These are phyloP conservation scores for Curvularia sp. DNA, from an alignment of 2,329 filamentous ascomycete genomes.

Conservation along the genomic window DNA sequence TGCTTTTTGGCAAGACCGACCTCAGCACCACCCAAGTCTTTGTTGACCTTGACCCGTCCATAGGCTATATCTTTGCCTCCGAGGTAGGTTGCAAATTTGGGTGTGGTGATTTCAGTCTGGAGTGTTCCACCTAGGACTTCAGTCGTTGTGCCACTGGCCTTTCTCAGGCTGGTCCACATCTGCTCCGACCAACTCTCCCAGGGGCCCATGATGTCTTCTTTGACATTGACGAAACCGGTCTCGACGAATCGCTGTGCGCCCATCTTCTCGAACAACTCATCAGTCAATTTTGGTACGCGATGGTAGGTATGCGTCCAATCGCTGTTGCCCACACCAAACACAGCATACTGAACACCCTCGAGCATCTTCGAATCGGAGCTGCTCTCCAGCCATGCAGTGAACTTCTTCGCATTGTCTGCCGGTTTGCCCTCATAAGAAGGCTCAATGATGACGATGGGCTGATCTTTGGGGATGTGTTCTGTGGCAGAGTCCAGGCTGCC, in stretches of 20 bases:
- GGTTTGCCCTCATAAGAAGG: conserved; percentile 78
- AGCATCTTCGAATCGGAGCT: conserved; percentile 59
- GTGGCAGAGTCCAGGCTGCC: conserved; percentile 68
- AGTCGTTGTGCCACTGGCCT: conserved; percentile 10
- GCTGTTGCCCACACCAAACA: conserved; percentile 72
- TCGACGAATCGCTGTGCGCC: conserved; percentile 52
- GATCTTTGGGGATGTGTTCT: conserved; percentile 64
- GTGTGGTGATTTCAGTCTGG: conserved; percentile 9
- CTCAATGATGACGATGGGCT: conserved; percentile 71
- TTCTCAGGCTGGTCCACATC: conserved; percentile 12
- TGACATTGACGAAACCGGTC: conserved; percentile 13
- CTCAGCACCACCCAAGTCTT: conserved; percentile 17
- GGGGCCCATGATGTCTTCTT: conserved; percentile 14
- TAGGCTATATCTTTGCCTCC: conserved; percentile 13
- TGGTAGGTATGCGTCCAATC: conserved; percentile 70
- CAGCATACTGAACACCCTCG: conserved; percentile 65
- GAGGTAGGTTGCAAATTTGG: conserved; percentile 15
- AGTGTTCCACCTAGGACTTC: conserved; percentile 9
- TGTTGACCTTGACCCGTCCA: conserved; percentile 35
- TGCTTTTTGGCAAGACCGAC: conserved; percentile 15
- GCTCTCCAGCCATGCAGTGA: conserved; percentile 70
- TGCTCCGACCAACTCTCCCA: conserved; percentile 16
- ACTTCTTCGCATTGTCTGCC: conserved; percentile 73
- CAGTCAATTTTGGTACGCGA: conserved; percentile 68
- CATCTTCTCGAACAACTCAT: conserved; percentile 60